Evolutionary conservation across 2,329 filamentous ascomycete genomes (phyloP).

Genomic region (Cladosporium sp.): DNA sequence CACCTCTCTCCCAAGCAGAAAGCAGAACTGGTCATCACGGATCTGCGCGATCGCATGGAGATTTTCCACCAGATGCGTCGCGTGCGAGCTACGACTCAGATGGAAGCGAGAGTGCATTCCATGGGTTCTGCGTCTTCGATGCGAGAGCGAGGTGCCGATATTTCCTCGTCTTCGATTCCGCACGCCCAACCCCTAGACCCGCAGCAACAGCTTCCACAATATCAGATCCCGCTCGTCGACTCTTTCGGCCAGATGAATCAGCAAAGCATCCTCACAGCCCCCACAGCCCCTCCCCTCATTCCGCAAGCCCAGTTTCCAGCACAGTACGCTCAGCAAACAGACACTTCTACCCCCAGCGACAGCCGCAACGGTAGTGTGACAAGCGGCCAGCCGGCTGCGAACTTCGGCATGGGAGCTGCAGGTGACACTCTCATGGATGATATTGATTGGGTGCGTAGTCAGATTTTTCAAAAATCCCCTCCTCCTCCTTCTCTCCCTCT

Average conservation of each 20-base stretch:
- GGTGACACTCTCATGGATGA: constrained; percentile 42
- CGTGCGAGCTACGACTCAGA: constrained; percentile 30
- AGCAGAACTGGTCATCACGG: constrained; percentile 55
- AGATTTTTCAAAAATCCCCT: background rate
- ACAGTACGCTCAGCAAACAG: constrained; percentile 19
- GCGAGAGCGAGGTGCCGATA: constrained; percentile 2
- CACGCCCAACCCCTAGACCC: background rate
- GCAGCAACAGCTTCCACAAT: background rate
- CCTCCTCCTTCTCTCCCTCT: background rate
- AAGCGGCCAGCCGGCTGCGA: background rate
- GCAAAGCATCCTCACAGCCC: constrained; percentile 9
- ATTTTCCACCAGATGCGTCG: constrained; percentile 57
- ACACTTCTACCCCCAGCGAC: constrained; percentile 17
- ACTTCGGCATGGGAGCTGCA: constrained; percentile 11
- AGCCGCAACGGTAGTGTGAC: constrained; percentile 20
- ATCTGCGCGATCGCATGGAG: constrained; percentile 57
- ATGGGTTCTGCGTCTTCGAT: constrained; percentile 10
- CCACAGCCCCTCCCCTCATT: constrained; percentile 7
- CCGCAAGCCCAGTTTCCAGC: constrained; percentile 24
- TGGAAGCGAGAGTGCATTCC: constrained; percentile 25
- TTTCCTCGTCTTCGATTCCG: background rate
- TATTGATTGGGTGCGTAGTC: constrained; percentile 60
- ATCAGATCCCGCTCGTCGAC: constrained; percentile 1
- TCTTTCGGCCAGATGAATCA: constrained; percentile 10
- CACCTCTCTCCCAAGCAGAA: constrained; percentile 53